A percentile compares a stretch with the other conserved stretches of the same genome.
phyloP scores from a whole-genome alignment of 2,329 filamentous ascomycete genomes.

The Venturia pyrina region DNA sequence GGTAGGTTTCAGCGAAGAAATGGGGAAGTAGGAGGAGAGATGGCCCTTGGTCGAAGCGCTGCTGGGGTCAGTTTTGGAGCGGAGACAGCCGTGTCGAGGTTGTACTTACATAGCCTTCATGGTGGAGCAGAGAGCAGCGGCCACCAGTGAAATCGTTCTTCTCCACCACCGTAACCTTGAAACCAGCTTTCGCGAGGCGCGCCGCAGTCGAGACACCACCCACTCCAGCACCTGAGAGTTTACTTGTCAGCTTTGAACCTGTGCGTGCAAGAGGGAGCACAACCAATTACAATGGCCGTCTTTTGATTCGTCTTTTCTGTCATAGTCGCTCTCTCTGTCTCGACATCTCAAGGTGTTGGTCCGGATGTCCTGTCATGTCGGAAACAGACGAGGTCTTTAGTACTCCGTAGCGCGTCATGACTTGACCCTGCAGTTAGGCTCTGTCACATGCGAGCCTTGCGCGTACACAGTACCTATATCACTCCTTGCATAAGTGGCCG shows the following conservation, averaged over 20 bases:
- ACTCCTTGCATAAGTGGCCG: neutral
- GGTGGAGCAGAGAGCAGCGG: slow-evolving; percentile 55
- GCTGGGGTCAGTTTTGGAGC: slow-evolving; percentile 13
- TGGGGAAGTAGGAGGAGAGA: slow-evolving; percentile 62
- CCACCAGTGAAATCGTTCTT: slow-evolving; percentile 67
- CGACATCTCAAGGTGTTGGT: neutral
- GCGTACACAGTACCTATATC: neutral
- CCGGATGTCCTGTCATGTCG: neutral
- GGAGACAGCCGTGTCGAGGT: neutral
- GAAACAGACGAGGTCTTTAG: neutral
- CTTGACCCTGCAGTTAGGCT: neutral
- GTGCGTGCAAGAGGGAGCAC: neutral
- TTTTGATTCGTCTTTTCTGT: neutral
- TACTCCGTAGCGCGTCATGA: neutral
- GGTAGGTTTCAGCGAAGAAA: slow-evolving; percentile 59
- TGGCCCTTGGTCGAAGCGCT: slow-evolving; percentile 67
- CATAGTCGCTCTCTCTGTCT: neutral
- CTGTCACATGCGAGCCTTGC: neutral
- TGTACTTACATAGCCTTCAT: slow-evolving; percentile 50
- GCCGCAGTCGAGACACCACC: slow-evolving; percentile 64
- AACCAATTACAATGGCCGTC: slow-evolving; percentile 7
- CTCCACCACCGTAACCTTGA: slow-evolving; percentile 65
- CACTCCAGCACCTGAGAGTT: slow-evolving; percentile 50
- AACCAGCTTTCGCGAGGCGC: slow-evolving; percentile 59
- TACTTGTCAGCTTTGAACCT: neutral